These are phyloP conservation scores for Candida odintsovae DNA, from an alignment of 805 yeast genomes.

Conservation along the genomic window DNA sequence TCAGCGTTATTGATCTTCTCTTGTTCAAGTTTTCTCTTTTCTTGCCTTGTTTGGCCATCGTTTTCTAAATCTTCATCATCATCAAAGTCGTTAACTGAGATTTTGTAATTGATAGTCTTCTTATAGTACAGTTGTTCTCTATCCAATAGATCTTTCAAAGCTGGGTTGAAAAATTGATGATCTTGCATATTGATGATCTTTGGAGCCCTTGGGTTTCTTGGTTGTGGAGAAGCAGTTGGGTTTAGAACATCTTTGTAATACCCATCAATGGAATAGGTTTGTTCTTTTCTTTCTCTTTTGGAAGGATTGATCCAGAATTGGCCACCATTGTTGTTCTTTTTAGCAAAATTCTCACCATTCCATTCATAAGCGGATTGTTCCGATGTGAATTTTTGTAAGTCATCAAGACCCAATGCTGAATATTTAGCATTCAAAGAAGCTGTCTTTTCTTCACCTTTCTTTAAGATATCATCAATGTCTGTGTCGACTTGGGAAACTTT, in stretches of 20 bases:
- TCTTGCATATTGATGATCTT: slow-evolving; percentile 61
- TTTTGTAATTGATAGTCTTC: slow-evolving; percentile 52
- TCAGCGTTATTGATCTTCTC: slow-evolving; percentile 49
- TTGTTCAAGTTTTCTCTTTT: slow-evolving; percentile 33
- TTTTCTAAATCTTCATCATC: slow-evolving; percentile 33
- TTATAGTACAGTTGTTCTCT: slow-evolving; percentile 63
- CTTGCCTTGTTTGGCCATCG: slow-evolving; percentile 12
- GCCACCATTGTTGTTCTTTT: slow-evolving; percentile 33
- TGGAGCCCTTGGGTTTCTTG: slow-evolving; percentile 51
- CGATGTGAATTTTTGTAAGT: slow-evolving; percentile 83
- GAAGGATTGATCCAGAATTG: slow-evolving; percentile 70
- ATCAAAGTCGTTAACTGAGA: slow-evolving; percentile 55
- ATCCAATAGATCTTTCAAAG: slow-evolving; percentile 45
- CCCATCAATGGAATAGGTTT: slow-evolving; percentile 70
- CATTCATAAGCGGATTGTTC: slow-evolving; percentile 92
- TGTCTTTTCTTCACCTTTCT: slow-evolving; percentile 79
- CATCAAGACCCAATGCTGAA: slow-evolving; percentile 85
- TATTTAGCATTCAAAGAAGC: slow-evolving; percentile 73
- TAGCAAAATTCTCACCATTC: slow-evolving; percentile 75
- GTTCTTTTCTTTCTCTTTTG: slow-evolving; percentile 72
- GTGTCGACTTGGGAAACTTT: slow-evolving; percentile 31
- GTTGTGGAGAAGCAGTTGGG: slow-evolving; percentile 30
- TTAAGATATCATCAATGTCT: slow-evolving; percentile 80
- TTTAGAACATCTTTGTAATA: slow-evolving; percentile 66
- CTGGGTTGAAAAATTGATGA: slow-evolving; percentile 65